These are phyloP conservation scores for Chrysanthemum lavandulifolium DNA, from an alignment of 129 eudicot genomes.

Conservation along the genomic window DNA sequence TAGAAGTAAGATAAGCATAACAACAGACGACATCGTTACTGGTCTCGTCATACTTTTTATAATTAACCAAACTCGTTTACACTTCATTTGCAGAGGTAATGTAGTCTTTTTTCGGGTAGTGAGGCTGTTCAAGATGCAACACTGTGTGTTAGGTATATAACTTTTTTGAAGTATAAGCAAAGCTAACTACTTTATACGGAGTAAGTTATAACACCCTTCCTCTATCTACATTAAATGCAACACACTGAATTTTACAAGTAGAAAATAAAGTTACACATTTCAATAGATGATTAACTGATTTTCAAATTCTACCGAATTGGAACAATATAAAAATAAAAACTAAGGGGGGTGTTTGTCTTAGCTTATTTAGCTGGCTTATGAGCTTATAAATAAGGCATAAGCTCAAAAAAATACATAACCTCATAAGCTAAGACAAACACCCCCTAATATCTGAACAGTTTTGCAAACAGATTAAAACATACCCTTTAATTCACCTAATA, in stretches of 20 bases:
- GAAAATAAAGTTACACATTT: slow-evolving; percentile 1
- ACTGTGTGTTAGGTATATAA: slow-evolving; percentile 21
- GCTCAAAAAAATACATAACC: no score
- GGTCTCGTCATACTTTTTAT: slow-evolving; percentile 25
- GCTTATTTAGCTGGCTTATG: no score
- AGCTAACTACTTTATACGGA: slow-evolving; percentile 9
- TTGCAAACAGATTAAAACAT: no score
- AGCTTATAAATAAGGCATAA: no score
- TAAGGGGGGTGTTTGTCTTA: neutral
- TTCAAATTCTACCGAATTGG: no score
- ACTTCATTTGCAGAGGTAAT: slow-evolving; percentile 24
- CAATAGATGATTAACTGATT: slow-evolving; percentile 3
- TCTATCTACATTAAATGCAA: slow-evolving; percentile 16
- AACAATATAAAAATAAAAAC: no score
- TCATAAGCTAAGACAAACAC: no score
- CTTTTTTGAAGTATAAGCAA: slow-evolving; percentile 22
- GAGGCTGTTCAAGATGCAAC: slow-evolving; percentile 29
- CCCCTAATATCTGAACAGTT: no score
- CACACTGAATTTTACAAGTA: slow-evolving; percentile 4
- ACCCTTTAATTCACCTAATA: no score
- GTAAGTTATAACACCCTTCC: neutral
- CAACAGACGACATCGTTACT: slow-evolving; percentile 7
- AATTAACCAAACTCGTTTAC: slow-evolving; percentile 3
- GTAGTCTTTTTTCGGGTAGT: slow-evolving; percentile 25
- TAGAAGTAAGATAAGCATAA: slow-evolving; percentile 21